Evolutionary conservation across 2,329 filamentous ascomycete genomes (phyloP), one percentile per base, ranked within the genome.

Genomic region (Fusarium hainanense): DNA sequence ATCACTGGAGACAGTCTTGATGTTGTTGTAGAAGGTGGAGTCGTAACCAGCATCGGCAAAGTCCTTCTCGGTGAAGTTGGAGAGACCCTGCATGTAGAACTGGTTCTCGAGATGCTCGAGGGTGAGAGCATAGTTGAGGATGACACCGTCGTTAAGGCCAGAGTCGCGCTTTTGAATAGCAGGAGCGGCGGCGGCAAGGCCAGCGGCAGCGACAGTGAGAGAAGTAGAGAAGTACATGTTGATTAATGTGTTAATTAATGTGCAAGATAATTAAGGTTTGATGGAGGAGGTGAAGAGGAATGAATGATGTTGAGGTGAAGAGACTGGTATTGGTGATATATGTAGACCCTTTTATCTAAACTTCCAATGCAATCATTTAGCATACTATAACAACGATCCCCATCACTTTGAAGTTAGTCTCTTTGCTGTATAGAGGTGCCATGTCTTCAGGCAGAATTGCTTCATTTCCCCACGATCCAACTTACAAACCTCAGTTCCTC

Each of bases 71-170:
- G 82, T 84, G 81, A 86, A 91, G 72, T 88, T 89, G 61, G 80
- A 76, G 7, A 92, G 81, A 40, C 85, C 89, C 50, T 89, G 76
- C 40, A 81, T 79, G 79, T 92, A 92, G 80, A 92, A 92, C 58
- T 82, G 83, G 65, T 87, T 81, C 79, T 92, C 90, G 30, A 88
- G 83, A 57, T 86, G 82, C 77, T 88, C 86, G 7, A 88, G 82
- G 3, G 82, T 82, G 23, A 85, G 76, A 21, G 83, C 83, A 54
- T 84, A 85, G 77, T 83, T 82, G 55, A 84, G 78, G 54, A 84
- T 84, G 52, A 76, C 73, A 47, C 60, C 60, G 14, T 74, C 71
- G 50, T 72, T 70, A 47, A 73, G 18, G 6, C 25, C 14, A 4
- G 54, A 42, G 6, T 63, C 71, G 7, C 71, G 63, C 61, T 71